Evolutionary conservation across 1,284 basidiomycete species (phyloP), one percentile per base, ranked within the genome.

Genomic region (Leccinum solheimii): DNA sequence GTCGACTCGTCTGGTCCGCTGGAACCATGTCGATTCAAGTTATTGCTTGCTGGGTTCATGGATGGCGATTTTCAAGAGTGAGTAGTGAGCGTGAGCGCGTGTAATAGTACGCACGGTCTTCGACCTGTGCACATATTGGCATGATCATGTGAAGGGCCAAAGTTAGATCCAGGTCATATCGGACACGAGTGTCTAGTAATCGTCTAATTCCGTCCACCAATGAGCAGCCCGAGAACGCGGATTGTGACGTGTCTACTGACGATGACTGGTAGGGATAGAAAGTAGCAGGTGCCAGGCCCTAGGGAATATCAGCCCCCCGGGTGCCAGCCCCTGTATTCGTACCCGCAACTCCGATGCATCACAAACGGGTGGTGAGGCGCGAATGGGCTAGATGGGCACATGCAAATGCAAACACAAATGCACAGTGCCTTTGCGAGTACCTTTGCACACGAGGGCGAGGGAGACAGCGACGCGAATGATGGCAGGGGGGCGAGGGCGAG

Each of bases 141-240:
- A 45, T n/a, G n/a, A n/a, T 45, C 10, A 73, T 97, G 93, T 0
- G 88, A 86, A 16, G 98, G 16, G 98, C 43, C 43, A 45, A 45
- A 19, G 34, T 36, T 36, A 14, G n/a, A 45, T 45, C 43, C 1
- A 5, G 6, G 5, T 11, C n/a, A 43, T 19, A 43, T 36, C 34
- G 14, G 43, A 45, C 6, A 45, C 19, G 10, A 19, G 43, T 19
- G 19, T 21, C 43, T 45, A 45, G 43, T 19, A 11, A 45, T 45
- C 5, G 19, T 21, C 10, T 21, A 45, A 19, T 19, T 21, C 3
- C 43, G 19, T 45, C 40, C n/a, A 43, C 40, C 40, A 43, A 19
- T n/a, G 40, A 43, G 1, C 40, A 43, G n/a, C 40, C 40, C 1
- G 40, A 11, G n/a, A 19, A 43, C 9, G 5, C 10, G 10, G n/a